Evolutionary conservation across 441 rosid genomes (phyloP).

Genomic region (Croton laevigatus): DNA sequence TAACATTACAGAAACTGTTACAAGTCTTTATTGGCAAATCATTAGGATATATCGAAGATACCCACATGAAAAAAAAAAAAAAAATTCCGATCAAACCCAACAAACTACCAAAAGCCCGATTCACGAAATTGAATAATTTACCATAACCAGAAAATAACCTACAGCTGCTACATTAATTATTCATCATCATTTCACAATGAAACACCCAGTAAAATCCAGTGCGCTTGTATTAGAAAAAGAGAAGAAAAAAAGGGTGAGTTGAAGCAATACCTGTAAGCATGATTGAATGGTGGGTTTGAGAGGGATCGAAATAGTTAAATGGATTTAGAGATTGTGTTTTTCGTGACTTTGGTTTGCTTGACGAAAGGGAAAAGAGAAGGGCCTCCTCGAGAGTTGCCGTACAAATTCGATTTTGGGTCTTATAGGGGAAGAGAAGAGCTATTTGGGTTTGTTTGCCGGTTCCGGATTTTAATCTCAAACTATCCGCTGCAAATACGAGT

Average conservation of each 20-base stretch:
- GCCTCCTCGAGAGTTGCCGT: constrained; percentile 1
- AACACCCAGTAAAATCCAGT: not conserved
- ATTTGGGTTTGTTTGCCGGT: constrained; percentile 2
- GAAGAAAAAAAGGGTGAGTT: too few relatives aligned
- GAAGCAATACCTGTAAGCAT: constrained; percentile 44
- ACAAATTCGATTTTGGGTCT: not conserved
- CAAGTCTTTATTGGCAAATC: not conserved
- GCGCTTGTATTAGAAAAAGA: not conserved
- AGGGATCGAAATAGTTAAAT: constrained; percentile 9
- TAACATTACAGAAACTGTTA: not conserved
- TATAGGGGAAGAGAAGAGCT: not conserved
- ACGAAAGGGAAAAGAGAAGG: constrained; percentile 25
- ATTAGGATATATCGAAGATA: not conserved
- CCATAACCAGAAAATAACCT: constrained; percentile 13
- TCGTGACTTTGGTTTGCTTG: constrained; percentile 34
- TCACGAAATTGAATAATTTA: constrained; percentile 15
- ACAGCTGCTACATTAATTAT: constrained; percentile 7
- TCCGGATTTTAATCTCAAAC: not conserved
- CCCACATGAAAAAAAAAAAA: not conserved
- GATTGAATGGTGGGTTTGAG: constrained; percentile 25
- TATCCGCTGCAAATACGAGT: too few relatives aligned
- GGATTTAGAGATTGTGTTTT: constrained; percentile 8
- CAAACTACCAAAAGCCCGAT: constrained; percentile 5
- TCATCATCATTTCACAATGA: not conserved
- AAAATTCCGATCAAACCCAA: constrained; percentile 5